A percentile compares a stretch with the other conserved stretches of the same genome.
Evolutionary conservation across 1,139 yeast species (phyloP).

Genomic region (Taphrina confusa): DNA sequence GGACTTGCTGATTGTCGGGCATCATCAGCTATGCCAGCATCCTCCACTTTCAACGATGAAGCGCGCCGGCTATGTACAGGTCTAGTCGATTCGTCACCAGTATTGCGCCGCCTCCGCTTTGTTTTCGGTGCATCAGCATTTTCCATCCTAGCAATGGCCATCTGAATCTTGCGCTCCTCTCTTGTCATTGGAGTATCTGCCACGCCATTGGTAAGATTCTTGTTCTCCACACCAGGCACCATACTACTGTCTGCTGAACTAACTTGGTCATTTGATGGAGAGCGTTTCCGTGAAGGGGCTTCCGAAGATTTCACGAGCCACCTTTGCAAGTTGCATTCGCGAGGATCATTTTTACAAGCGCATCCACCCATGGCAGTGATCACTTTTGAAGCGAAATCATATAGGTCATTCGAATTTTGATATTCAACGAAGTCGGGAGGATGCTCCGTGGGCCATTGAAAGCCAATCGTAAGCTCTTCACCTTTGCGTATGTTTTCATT

Average conservation of each 20-base stretch:
- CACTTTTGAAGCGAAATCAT: neutral
- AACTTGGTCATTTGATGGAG: neutral
- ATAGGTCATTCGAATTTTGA: neutral
- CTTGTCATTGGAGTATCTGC: constrained; percentile 24
- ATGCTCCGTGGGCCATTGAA: constrained; percentile 16
- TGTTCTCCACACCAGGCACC: neutral
- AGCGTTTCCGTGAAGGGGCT: neutral
- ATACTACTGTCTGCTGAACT: neutral
- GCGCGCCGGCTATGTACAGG: constrained; percentile 10
- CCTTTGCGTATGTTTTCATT: constrained; percentile 10
- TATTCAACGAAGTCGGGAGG: neutral
- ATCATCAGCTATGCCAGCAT: constrained; percentile 1
- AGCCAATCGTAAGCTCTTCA: constrained; percentile 23
- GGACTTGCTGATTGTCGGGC: constrained; percentile 10
- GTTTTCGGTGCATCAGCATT: constrained; percentile 26
- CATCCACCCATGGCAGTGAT: constrained; percentile 9
- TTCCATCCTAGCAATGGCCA: constrained; percentile 34
- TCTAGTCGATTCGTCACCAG: constrained; percentile 22
- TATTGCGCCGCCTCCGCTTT: constrained; percentile 28
- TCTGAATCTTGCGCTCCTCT: constrained; percentile 32
- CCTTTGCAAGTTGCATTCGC: constrained; percentile 4
- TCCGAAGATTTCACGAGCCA: neutral
- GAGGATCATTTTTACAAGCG: constrained; percentile 10
- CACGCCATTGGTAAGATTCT: neutral
- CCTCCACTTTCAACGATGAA: constrained; percentile 9